Conservation (phyloP, 352 stramenopile genomes). For the Phytophthora chlamydospora region DNA sequence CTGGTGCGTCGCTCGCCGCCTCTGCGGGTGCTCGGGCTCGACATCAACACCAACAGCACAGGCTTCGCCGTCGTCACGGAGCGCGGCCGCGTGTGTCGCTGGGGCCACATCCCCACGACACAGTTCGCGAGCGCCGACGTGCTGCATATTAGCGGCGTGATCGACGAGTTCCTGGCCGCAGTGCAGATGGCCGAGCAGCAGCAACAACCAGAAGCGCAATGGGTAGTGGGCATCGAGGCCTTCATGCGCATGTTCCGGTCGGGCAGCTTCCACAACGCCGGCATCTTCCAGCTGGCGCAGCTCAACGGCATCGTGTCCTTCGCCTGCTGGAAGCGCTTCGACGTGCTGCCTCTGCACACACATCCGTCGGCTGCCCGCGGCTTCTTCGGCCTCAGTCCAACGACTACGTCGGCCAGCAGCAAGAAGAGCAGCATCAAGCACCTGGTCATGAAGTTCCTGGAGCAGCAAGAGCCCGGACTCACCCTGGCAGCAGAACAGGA, state of each 20-base stretch:
- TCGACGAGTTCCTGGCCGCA: constrained; percentile 48
- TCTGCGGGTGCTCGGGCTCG: constrained; percentile 73
- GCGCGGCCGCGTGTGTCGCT: constrained; percentile 52
- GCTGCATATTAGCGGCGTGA: constrained; percentile 59
- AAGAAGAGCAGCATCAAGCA: constrained; percentile 67
- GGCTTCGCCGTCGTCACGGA: constrained; percentile 74
- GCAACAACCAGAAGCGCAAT: constrained; percentile 29
- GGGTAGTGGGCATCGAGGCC: constrained; percentile 84
- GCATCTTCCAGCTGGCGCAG: constrained; percentile 86
- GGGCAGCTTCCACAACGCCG: constrained; percentile 80
- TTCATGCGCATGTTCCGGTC: constrained; percentile 87
- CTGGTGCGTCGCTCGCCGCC: constrained; percentile 38
- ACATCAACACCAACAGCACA: constrained; percentile 89
- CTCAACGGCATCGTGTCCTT: constrained; percentile 89
- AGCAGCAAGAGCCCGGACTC: constrained; percentile 50
- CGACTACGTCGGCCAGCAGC: constrained; percentile 24
- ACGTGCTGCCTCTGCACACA: constrained; percentile 57
- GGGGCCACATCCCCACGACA: constrained; percentile 64
- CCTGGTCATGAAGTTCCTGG: constrained; percentile 72
- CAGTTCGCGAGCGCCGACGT: constrained; percentile 72
- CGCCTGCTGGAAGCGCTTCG: constrained; percentile 71
- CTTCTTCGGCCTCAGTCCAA: constrained; percentile 51
- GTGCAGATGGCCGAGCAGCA: constrained; percentile 37
- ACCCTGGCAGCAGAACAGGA: constrained; percentile 15
- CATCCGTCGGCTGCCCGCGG: constrained; percentile 79